These are phyloP conservation scores for Fusarium sp. DNA, from an alignment of 2,329 filamentous ascomycete species.

Conservation along the genomic window DNA sequence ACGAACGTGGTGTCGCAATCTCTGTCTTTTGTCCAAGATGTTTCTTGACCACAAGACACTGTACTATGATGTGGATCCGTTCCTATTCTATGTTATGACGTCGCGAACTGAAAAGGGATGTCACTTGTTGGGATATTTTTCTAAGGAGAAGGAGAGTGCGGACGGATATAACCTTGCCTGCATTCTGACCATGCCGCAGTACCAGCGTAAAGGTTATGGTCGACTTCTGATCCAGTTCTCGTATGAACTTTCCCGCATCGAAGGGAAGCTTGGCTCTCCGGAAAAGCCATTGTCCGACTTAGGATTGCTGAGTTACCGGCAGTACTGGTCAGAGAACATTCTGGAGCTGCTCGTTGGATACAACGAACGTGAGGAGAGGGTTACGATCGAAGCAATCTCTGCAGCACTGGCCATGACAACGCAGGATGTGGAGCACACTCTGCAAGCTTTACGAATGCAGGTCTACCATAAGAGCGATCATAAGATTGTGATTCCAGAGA, in stretches of 20 bases:
- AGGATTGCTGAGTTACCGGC: conserved; percentile 91
- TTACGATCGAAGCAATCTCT: conserved; percentile 89
- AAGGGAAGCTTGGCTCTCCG: conserved; percentile 93
- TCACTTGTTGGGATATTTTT: conserved; percentile 99
- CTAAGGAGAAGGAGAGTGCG: conserved; percentile 96
- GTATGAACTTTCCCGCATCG: conserved; percentile 95
- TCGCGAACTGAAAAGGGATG: conserved; percentile 88
- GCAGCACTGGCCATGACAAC: conserved; percentile 91
- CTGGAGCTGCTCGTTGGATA: conserved; percentile 85
- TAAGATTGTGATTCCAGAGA: conserved; percentile 91
- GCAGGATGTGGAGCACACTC: conserved; percentile 93
- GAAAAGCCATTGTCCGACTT: conserved; percentile 97
- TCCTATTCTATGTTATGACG: conserved; percentile 98
- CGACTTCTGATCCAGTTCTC: conserved; percentile 96
- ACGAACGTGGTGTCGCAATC: conserved; percentile 94
- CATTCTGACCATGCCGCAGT: conserved; percentile 96
- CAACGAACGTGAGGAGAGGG: conserved; percentile 75
- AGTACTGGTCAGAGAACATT: conserved; percentile 97
- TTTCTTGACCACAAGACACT: conserved; percentile 98
- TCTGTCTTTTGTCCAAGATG: conserved; percentile 94
- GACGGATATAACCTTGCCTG: conserved; percentile 98
- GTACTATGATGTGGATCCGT: conserved; percentile 99
- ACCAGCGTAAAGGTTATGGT: conserved; percentile 94
- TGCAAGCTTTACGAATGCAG: conserved; percentile 95
- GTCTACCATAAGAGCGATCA: conserved; percentile 97